phyloP scores from a whole-genome alignment of 2,329 filamentous ascomycete species.

The Fusarium anthophilum region DNA sequence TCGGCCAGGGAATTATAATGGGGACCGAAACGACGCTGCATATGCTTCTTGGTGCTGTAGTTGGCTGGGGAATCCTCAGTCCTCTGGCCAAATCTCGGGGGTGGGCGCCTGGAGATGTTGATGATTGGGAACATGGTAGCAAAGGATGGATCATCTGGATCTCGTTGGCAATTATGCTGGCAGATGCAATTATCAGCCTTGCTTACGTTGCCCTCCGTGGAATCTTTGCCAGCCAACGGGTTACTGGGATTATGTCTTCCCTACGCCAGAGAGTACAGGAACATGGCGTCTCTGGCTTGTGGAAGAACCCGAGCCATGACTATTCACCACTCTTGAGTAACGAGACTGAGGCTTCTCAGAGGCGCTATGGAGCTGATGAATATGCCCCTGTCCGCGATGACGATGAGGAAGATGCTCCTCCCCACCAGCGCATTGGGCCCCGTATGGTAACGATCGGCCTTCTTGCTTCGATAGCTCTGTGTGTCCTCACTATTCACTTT shows the following conservation, averaged over 20 bases:
- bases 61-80: constrained; percentile 92
- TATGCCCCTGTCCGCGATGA: constrained; percentile 47
- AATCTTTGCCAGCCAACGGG: constrained; percentile 45
- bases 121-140: constrained; percentile 90
- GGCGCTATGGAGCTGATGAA: constrained; percentile 14
- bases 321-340: constrained; percentile 38
- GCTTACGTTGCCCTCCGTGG: constrained; percentile 78
- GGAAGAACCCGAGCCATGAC: constrained; percentile 26
- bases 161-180: constrained; percentile 94
- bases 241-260: neutral
- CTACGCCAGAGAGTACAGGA: constrained; percentile 26
- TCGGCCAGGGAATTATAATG: constrained; percentile 99
- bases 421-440: constrained; percentile 80
- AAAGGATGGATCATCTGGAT: constrained; percentile 99
- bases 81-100: constrained; percentile 85
- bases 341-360: constrained; percentile 4
- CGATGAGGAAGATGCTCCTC: constrained; percentile 80
- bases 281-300: constrained; percentile 34
- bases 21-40: constrained; percentile 93
- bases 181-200: constrained; percentile 89
- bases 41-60: constrained; percentile 88
- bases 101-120: constrained; percentile 89
- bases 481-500: constrained; percentile 81
- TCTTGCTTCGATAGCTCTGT: constrained; percentile 78
- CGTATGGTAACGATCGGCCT: constrained; percentile 79